phyloP scores from a whole-genome alignment of 2,329 filamentous ascomycete species.

The Pyricularia pennisetigena region DNA sequence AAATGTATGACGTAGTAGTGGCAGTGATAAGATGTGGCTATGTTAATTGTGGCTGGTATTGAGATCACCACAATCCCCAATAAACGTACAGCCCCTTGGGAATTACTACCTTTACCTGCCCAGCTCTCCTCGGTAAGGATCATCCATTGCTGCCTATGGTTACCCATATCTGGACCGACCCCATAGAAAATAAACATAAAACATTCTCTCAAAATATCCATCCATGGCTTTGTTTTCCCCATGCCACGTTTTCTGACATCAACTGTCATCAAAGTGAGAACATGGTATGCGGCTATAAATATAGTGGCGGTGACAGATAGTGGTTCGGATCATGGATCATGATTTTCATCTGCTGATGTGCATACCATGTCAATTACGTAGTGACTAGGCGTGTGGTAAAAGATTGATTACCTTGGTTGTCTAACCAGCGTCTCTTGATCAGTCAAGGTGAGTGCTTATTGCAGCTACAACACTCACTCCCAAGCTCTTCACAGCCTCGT shows the following conservation, averaged over 20 bases:
- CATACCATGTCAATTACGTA: neutral
- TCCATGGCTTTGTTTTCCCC: neutral
- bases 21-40: neutral
- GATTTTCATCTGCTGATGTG: neutral
- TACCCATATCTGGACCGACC: no score
- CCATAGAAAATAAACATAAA: neutral
- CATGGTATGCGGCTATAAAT: neutral
- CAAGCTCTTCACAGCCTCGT: no score
- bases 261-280: neutral
- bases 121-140: neutral
- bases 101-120: no score
- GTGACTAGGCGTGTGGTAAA: neutral
- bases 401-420: neutral
- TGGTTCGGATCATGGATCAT: neutral
- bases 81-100: no score
- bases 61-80: no score
- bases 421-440: no score
- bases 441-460: no score
- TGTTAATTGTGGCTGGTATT: neutral
- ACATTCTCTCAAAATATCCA: neutral
- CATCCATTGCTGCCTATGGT: neutral
- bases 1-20: neutral
- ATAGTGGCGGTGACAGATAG: neutral
- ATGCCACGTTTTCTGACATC: neutral
- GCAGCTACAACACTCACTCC: no score